Evolutionary conservation across 495 filamentous ascomycete species (phyloP), one percentile per base, ranked within the genome.

Genomic region (Hypomontagnella monticulosa): DNA sequence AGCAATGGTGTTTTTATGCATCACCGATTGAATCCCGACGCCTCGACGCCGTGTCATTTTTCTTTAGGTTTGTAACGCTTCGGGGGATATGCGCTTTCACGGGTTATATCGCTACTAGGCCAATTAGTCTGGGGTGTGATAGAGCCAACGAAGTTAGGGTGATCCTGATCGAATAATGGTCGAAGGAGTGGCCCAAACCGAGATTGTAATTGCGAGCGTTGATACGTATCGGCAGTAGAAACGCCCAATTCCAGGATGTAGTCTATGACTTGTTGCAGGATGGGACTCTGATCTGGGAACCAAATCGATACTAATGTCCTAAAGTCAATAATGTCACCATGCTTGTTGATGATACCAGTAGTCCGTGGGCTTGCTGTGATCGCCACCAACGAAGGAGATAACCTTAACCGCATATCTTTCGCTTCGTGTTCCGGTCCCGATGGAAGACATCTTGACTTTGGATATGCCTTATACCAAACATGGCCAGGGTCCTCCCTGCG

Each of bases 261-360:
- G 20, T 67, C 58, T 16, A 67, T 63, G 36, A 54, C 64, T n/a
- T 53, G 38, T 36, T 52, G 51, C 0, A 67, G 42, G 16, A 67
- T 4, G 14, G 36, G 5, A 41, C 32, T 36, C n/a, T 63, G 50
- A 9, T 40, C 33, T 12, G 64, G 58, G 30, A 58, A 67, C 58
- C 57, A 67, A 16, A 63, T 7, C 8, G 46, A 40, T 12, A 58
- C 64, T 12, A 67, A 19, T 0, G 51, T 15, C 27, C 40, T 57
- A 12, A 67, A 20, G 47, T 42, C 20, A 40, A 67, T 52, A 1
- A 14, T 12, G 10, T 37, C 30, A 36, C 61, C 47, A n/a, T 48
- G 15, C 2, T 19, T 2, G 2, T 6, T 10, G 18, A 58, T 19
- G 0, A 43, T 44, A 6, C 36, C 44, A 16, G 50, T 16, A 15